phyloP scores from a whole-genome alignment of 2,329 filamentous ascomycete species.

The Fusarium sp. region DNA sequence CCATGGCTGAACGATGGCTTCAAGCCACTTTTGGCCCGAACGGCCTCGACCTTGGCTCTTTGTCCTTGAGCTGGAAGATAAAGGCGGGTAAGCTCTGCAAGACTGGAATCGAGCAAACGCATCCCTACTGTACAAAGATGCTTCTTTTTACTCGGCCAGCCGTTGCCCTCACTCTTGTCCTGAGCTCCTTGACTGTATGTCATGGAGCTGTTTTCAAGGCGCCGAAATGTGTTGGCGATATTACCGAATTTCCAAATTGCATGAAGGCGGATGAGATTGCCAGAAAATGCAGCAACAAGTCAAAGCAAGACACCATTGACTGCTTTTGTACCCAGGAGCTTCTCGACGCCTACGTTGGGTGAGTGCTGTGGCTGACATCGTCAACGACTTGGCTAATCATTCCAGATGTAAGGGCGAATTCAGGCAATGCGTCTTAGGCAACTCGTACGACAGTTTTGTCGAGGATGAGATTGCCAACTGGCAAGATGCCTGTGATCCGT shows the following conservation, averaged over 20 bases:
- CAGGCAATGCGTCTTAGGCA: conserved; percentile 15
- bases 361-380: not conserved
- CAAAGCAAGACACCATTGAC: conserved; percentile 23
- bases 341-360: conserved; percentile 20
- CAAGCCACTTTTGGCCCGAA: conserved; percentile 7
- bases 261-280: conserved; percentile 5
- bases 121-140: not conserved
- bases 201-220: not conserved
- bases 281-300: conserved; percentile 12
- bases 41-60: not conserved
- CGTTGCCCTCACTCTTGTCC: not conserved
- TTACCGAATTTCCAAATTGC: conserved; percentile 15
- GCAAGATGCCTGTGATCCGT: conserved; percentile 17
- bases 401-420: conserved; percentile 20
- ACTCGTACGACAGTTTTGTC: conserved; percentile 11
- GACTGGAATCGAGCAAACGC: not conserved
- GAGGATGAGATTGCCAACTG: conserved; percentile 9
- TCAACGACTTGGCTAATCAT: not conserved
- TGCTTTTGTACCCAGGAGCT: conserved; percentile 27
- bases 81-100: not conserved
- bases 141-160: not conserved
- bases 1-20: not conserved
- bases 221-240: conserved; percentile 14
- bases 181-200: not conserved
- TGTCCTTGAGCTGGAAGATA: not conserved